Conservation (phyloP, 441 rosid genomes). For the Eruca vesicaria region DNA sequence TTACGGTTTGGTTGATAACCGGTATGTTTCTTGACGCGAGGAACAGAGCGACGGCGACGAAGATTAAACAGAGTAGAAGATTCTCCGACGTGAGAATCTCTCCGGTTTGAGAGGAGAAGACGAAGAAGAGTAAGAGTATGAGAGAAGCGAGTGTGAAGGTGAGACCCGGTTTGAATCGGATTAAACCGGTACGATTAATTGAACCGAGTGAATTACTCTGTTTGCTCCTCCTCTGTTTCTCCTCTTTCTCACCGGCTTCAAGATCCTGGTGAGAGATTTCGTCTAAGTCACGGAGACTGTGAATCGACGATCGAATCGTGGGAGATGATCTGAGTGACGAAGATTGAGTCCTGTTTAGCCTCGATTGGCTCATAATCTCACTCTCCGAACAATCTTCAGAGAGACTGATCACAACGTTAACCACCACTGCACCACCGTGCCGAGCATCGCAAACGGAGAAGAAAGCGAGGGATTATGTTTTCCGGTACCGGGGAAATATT, state of each 20-base stretch:
- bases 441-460: background rate
- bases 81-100: conserved; percentile 69
- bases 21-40: conserved; percentile 62
- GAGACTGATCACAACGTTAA: conserved; percentile 42
- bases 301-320: conserved; percentile 79
- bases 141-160: conserved; percentile 47
- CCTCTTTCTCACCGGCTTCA: conserved; percentile 37
- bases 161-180: conserved; percentile 51
- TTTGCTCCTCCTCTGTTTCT: conserved; percentile 39
- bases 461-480: background rate
- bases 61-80: conserved; percentile 56
- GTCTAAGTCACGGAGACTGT: conserved; percentile 52
- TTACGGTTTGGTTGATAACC: conserved; percentile 46
- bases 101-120: conserved; percentile 42
- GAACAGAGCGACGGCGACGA: conserved; percentile 71
- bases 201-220: conserved; percentile 43
- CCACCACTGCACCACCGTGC: conserved; percentile 31
- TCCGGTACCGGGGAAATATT: background rate
- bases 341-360: conserved; percentile 73
- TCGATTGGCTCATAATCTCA: conserved; percentile 50
- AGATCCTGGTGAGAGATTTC: conserved; percentile 34
- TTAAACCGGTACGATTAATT: conserved; percentile 33
- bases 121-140: conserved; percentile 45
- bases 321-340: conserved; percentile 84
- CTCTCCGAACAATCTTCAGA: conserved; percentile 26